Evolutionary conservation across 306 rosid species (phyloP), one percentile per base, ranked within the genome.

Genomic region (Datisca glomerata): DNA sequence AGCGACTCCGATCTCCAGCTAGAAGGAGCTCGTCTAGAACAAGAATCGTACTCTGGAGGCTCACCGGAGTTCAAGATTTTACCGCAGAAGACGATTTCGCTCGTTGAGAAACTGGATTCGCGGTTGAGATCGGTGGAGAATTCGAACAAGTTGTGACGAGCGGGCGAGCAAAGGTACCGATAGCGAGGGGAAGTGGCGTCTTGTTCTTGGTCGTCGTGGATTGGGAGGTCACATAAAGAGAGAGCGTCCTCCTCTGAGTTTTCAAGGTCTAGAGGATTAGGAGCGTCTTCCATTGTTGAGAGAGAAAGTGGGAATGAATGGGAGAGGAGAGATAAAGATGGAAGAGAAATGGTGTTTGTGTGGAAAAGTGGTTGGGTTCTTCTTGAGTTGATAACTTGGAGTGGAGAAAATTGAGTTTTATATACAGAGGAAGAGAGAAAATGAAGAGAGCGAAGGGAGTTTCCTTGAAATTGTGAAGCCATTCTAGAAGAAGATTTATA

Each of bases 171-270:
- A 11, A 9, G 8, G 6, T 13, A 8, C 6, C 4, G 43, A 28
- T 18, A 24, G 12, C 14, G 11, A 12, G 17, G 45, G 8, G 35
- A 24, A 51, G 10, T 7, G 4, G 20, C n/a, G 10, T 50, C 24
- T 21, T 16, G 3, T 34, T 55, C 47, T 8, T 3, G 3, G 14
- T n/a, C n/a, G n/a, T 55, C 23, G 20, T 39, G n/a, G 1, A 67
- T 48, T 7, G 47, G 43, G 20, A 72, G 63, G 42, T 58, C 57
- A 18, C 74, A 56, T 2, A 72, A 23, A 7, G 79, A 72, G 24
- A 72, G 63, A 8, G 62, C 54, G 32, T 71, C 72, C 21, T 63
- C 65, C 21, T 61, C 70, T 14, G 17, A 10, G 9, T 48, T 44
- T 1, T 34, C 37, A 18, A 15, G 8, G 13, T 31, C 6, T 8